Evolutionary conservation across 345 rosid species (phyloP), one percentile per base, ranked within the genome.

Genomic region (Zanthoxylum bungeanum): DNA sequence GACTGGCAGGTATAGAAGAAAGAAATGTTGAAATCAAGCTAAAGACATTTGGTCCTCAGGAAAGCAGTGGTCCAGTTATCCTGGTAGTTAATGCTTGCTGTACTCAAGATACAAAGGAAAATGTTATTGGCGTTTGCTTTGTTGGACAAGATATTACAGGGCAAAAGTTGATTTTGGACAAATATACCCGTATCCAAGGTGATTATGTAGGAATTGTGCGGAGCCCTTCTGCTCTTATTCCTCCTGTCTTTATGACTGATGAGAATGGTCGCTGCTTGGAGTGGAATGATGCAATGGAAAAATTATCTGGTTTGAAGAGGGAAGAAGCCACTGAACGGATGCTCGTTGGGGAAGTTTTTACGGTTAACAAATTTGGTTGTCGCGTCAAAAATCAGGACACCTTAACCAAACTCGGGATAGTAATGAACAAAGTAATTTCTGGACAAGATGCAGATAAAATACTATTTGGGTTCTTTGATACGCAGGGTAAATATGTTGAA

Each of bases 241-340:
- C 97, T 40, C 98, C 98, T 2, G 85, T 92, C 68, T 92, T 92
- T 77, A 83, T 90, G 89, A 78, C 80, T 5, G 84, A 83, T 69
- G 90, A 85, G 82, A 66, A 76, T 53, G 98, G 98, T 14, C 75
- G 70, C 64, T 90, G 97, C 93, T 69, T 70, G 71, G 97, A 92
- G 76, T 92, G 96, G 97, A 92, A 88, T 64, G 74, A 83, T 36
- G 94, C 94, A 21, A 92, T 92, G 96, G 86, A 90, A 79, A 88
- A 78, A 75, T 76, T 92, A 50, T 85, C 98, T 51, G 93, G 97
- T 69, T 71, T 88, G 78, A 89, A 84, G 81, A 85, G 91, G 78
- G 98, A 90, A 73, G 92, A 87, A 51, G 90, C 80, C 47, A 61
- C 72, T 60, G 81, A 80, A 27, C 85, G 78, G 73, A 78, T 87